phyloP scores from a whole-genome alignment of 148 eudicot genomes.

The Amaranthus palmeri region DNA sequence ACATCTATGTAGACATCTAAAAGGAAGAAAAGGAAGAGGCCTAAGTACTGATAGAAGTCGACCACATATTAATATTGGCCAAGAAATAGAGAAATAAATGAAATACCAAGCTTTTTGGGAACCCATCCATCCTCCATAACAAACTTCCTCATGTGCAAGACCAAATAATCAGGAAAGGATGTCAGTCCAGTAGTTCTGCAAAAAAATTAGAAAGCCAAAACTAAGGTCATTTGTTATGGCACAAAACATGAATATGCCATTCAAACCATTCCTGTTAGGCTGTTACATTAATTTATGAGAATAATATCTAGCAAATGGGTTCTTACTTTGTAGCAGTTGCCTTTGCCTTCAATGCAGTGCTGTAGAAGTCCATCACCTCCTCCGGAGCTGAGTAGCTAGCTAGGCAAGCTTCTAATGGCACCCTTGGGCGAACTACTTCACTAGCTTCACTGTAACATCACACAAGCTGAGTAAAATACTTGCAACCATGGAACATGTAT shows the following conservation, averaged over 20 bases:
- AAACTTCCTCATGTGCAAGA: constrained; percentile 96
- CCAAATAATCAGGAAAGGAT: constrained; percentile 95
- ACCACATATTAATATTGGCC: neutral
- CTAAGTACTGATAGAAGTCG: neutral
- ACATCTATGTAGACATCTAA: constrained; percentile 96
- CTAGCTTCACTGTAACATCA: constrained; percentile 43
- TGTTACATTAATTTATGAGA: neutral
- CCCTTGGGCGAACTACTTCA: constrained; percentile 95
- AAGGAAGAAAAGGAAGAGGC: constrained; percentile 16
- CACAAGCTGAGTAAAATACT: constrained; percentile 13
- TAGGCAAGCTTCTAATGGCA: constrained; percentile 71
- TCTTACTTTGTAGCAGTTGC: constrained; percentile 89
- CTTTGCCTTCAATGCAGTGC: constrained; percentile 74
- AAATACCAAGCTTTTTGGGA: constrained; percentile 87
- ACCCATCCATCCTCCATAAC: constrained; percentile 99
- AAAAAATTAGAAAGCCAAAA: neutral
- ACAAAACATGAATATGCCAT: neutral
- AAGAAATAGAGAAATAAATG: constrained; percentile 4
- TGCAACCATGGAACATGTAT: neutral
- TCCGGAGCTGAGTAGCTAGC: constrained; percentile 77
- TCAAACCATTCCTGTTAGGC: neutral
- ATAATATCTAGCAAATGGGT: neutral
- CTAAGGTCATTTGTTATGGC: constrained; percentile 1
- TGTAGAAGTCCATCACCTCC: constrained; percentile 88
- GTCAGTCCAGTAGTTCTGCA: constrained; percentile 86